Conservation (phyloP, 164 flowering plant species). For the Pachysandra terminalis region DNA sequence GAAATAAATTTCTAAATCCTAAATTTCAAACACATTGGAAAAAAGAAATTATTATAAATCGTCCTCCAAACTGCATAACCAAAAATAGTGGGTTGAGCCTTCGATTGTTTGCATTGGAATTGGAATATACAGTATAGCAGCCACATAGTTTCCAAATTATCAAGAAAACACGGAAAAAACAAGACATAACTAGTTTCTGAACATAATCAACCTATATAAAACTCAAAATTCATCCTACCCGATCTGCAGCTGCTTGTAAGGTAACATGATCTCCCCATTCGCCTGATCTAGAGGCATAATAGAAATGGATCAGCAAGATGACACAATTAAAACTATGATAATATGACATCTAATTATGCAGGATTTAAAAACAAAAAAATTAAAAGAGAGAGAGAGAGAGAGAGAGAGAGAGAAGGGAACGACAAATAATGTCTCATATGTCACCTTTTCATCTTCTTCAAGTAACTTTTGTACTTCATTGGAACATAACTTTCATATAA, state of each 20-base stretch:
- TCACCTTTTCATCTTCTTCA: slow-evolving; percentile 85
- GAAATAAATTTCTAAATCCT: too few species aligned
- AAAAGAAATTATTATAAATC: too few species aligned
- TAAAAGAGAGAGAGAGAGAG: not conserved
- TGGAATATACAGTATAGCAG: not conserved
- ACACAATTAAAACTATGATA: too few species aligned
- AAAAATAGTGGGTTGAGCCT: not conserved
- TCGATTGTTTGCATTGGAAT: not conserved
- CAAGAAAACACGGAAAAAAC: not conserved
- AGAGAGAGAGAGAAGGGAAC: not conserved
- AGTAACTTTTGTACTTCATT: slow-evolving; percentile 79
- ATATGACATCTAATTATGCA: too few species aligned
- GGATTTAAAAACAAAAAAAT: not conserved
- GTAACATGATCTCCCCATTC: slow-evolving; percentile 99
- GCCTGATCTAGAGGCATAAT: slow-evolving; percentile 54
- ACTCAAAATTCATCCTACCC: slow-evolving; percentile 38
- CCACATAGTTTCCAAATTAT: not conserved
- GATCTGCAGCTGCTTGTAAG: slow-evolving; percentile 94
- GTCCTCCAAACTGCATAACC: not conserved
- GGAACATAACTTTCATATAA: slow-evolving; percentile 92
- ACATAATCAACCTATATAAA: not conserved
- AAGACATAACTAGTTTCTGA: not conserved
- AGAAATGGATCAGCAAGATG: slow-evolving; percentile 12
- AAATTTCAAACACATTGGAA: too few species aligned
- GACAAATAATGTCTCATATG: slow-evolving; percentile 1